These are phyloP conservation scores for Rhodofomes roseus DNA, from an alignment of 1,284 basidiomycete genomes.

Conservation along the genomic window DNA sequence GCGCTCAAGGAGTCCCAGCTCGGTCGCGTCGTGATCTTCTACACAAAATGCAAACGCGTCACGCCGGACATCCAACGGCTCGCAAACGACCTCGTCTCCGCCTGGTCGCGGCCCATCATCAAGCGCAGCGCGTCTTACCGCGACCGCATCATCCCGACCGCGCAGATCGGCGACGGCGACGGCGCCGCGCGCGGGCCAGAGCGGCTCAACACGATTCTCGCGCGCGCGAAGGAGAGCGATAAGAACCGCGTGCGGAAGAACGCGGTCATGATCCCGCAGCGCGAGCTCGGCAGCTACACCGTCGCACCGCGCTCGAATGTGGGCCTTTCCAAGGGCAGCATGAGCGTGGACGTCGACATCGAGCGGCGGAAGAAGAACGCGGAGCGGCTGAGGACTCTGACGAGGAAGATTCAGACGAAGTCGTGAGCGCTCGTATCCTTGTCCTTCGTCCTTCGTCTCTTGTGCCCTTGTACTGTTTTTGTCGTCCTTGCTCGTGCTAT, in stretches of 20 bases:
- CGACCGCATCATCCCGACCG: conserved; percentile 64
- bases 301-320: conserved; percentile 62
- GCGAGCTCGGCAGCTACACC: conserved; percentile 68
- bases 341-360: conserved; percentile 65
- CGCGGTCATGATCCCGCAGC: conserved; percentile 73
- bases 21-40: conserved; percentile 93
- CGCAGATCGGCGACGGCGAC: conserved; percentile 34
- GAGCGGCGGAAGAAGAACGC: conserved; percentile 69
- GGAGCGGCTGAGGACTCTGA: conserved; percentile 54
- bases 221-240: conserved; percentile 63
- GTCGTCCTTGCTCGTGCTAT: neutral
- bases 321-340: conserved; percentile 43
- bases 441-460: neutral
- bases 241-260: conserved; percentile 68
- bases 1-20: conserved; percentile 91
- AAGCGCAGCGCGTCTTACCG: conserved; percentile 85
- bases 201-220: conserved; percentile 66
- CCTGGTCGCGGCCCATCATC: conserved; percentile 94
- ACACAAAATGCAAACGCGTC: conserved; percentile 91
- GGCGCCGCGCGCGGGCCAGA: conserved; percentile 39
- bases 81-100: conserved; percentile 83
- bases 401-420: conserved; percentile 29
- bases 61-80: conserved; percentile 76
- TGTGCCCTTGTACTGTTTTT: neutral
- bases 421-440: conserved; percentile 8